Conservation (phyloP, 2,329 filamentous ascomycete species). For the Zymoseptoria ardabiliae region DNA sequence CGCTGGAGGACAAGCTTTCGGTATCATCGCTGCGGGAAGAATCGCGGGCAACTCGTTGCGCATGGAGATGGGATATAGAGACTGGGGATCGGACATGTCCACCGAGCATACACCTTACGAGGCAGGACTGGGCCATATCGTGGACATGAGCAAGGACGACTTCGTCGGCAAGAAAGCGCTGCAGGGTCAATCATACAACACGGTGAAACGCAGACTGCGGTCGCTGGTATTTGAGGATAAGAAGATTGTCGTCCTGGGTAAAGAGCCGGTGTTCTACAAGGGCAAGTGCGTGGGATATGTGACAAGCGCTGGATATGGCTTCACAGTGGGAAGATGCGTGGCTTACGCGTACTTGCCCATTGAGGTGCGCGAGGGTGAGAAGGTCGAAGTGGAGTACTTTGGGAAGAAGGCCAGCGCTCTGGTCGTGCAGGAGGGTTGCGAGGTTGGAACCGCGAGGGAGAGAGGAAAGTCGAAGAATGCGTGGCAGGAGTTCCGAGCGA, state of each 20-base stretch:
- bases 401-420: constrained; percentile 44
- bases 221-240: constrained; percentile 52
- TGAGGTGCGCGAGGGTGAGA: constrained; percentile 39
- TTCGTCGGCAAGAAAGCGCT: constrained; percentile 50
- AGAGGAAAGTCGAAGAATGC: not conserved
- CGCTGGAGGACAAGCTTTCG: constrained; percentile 47
- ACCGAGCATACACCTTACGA: constrained; percentile 56
- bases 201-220: constrained; percentile 33
- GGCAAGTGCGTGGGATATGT: constrained; percentile 49
- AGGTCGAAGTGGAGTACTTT: constrained; percentile 57
- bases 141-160: constrained; percentile 41
- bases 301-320: constrained; percentile 55
- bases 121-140: constrained; percentile 47
- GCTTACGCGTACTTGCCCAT: constrained; percentile 53
- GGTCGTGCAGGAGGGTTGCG: not conserved
- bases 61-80: constrained; percentile 53
- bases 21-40: constrained; percentile 52
- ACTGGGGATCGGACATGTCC: constrained; percentile 52
- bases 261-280: constrained; percentile 52
- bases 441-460: not conserved
- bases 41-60: constrained; percentile 52
- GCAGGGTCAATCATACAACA: constrained; percentile 34
- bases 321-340: constrained; percentile 51
- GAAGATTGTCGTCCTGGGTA: constrained; percentile 51
- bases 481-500: not conserved